Base-by-base conservation (phyloP, 2,329 filamentous ascomycete species). In the Xylariales sp. region DNA sequence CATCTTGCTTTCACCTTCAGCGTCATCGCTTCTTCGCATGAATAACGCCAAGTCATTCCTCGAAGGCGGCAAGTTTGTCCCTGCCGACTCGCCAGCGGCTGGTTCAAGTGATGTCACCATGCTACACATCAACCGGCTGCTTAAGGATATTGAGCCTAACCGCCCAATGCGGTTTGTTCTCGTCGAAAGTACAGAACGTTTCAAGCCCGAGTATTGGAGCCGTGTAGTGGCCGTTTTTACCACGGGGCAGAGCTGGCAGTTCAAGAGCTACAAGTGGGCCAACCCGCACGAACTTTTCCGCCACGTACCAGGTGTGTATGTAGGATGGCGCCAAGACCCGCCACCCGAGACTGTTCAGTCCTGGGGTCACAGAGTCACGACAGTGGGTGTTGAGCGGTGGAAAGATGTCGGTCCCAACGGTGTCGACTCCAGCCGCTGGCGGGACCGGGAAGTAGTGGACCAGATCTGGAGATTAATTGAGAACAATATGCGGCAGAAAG, bases 121-220 rank as follows among this genome's bases (percentile, higher is more conserved):
- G 68, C 77, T 97, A 40, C 86, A 95, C 58, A 83, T 96, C 46
- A 82, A 81, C 44, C 89, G 93, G 30, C 66, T 76, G 14, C 76
- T 97, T 49, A 86, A 84, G 40, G 69, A 72, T 28, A 74, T 93
- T 48, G 81, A 88, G 55, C 69, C 83, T 4, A 67, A 71, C 37
- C 81, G 84, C 13, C 83, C 88, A 1, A 80, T 93, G 55, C 87
- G 90, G 32, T 98, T 98, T 70, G 94, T 97, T 57, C 81, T 98
- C 27, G 91, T 97, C 38, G 93, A 98, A 61, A 85, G 83, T 14
- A 86, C 90, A 0, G 84, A 94, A 57, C 85, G 93, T 61, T 98
- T 98, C 76, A 95, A 95, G 61, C 93, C 93, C 0, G 90, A 97
- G 58, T 96, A 97, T 70, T 98, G 93, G 93, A 83, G 83, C 54